These are phyloP conservation scores for Leccinum huronense DNA, from an alignment of 1,284 basidiomycete genomes.

Conservation along the genomic window DNA sequence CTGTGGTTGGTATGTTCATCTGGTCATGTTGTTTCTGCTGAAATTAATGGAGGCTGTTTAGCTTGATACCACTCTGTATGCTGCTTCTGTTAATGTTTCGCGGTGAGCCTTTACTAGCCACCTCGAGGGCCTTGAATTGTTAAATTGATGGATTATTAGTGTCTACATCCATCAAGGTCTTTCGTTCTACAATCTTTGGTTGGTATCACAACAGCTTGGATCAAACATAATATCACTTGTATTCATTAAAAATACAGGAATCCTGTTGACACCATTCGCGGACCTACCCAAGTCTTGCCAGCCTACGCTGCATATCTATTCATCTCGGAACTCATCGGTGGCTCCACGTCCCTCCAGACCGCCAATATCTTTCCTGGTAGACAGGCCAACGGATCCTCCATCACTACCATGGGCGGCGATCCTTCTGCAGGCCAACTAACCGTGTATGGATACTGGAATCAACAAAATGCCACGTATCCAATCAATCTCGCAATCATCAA, in stretches of 20 bases:
- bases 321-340: slow-evolving; percentile 46
- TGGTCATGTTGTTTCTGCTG: not conserved
- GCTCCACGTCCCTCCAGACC: slow-evolving; percentile 42
- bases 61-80: slow-evolving; percentile 49
- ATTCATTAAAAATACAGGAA: slow-evolving; percentile 37
- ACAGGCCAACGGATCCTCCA: slow-evolving; percentile 49
- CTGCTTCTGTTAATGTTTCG: slow-evolving; percentile 50
- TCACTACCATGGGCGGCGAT: slow-evolving; percentile 49
- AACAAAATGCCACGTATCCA: slow-evolving; percentile 33
- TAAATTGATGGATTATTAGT: slow-evolving; percentile 25
- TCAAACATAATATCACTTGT: slow-evolving; percentile 8
- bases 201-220: slow-evolving; percentile 2
- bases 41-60: slow-evolving; percentile 15
- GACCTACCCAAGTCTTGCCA: slow-evolving; percentile 50
- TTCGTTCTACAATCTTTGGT: slow-evolving; percentile 51
- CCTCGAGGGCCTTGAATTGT: slow-evolving; percentile 16
- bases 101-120: slow-evolving; percentile 33
- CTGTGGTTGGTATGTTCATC: slow-evolving; percentile 44
- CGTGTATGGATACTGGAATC: slow-evolving; percentile 51
- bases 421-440: slow-evolving; percentile 46
- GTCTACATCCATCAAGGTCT: slow-evolving; percentile 51
- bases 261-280: slow-evolving; percentile 47
- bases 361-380: slow-evolving; percentile 50
- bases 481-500: slow-evolving; percentile 48
- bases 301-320: slow-evolving; percentile 51